These are phyloP conservation scores for Fulvia fulva DNA, from an alignment of 2,329 filamentous ascomycete genomes.

Conservation along the genomic window DNA sequence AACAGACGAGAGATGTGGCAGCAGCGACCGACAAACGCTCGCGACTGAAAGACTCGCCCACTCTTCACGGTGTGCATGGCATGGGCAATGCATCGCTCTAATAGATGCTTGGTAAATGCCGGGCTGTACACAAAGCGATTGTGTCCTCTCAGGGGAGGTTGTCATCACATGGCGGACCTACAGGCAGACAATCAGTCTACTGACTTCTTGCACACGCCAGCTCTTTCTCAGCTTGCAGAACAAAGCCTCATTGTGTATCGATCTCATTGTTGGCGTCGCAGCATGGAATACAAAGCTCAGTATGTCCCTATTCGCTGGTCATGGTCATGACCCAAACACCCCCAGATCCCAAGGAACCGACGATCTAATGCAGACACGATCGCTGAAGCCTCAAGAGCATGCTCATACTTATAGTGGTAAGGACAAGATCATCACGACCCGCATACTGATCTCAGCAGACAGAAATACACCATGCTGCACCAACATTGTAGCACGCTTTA, in stretches of 20 bases:
- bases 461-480: not conserved
- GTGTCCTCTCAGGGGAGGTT: not conserved
- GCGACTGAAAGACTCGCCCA: too few relatives aligned
- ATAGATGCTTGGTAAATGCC: too few relatives aligned
- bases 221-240: not conserved
- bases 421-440: not conserved
- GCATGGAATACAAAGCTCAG: not conserved
- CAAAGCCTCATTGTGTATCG: not conserved
- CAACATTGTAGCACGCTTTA: not conserved
- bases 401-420: not conserved
- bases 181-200: not conserved
- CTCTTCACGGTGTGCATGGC: too few relatives aligned
- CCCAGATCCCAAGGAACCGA: not conserved
- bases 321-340: not conserved
- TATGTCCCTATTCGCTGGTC: not conserved
- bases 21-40: too few relatives aligned
- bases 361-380: not conserved
- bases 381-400: not conserved
- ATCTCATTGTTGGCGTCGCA: not conserved
- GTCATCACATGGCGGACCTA: not conserved
- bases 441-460: not conserved
- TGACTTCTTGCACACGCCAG: not conserved
- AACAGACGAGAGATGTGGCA: not conserved
- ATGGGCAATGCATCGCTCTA: too few relatives aligned
- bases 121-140: too few relatives aligned